phyloP scores from a whole-genome alignment of 805 yeast species.

The Candida koratica region DNA sequence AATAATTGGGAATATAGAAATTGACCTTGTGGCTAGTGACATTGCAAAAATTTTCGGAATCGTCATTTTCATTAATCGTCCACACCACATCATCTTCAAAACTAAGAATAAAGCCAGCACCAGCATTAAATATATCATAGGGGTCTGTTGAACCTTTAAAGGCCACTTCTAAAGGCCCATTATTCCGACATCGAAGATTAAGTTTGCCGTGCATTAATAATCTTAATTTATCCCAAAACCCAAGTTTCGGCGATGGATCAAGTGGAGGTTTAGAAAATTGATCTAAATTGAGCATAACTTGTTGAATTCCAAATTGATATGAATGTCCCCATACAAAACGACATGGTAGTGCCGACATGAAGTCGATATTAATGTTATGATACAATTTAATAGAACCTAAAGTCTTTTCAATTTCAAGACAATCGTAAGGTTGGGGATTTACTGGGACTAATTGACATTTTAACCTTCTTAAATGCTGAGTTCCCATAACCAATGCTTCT shows the following conservation, averaged over 20 bases:
- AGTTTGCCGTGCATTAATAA: constrained; percentile 71
- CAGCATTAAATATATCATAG: constrained; percentile 57
- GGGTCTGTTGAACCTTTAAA: constrained; percentile 80
- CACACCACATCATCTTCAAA: constrained; percentile 63
- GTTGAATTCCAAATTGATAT: constrained; percentile 79
- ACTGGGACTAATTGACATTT: constrained; percentile 30
- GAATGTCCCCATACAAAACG: constrained; percentile 82
- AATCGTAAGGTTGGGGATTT: constrained; percentile 33
- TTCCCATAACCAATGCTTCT: constrained; percentile 54
- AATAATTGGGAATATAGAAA: constrained; percentile 75
- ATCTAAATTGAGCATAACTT: constrained; percentile 71
- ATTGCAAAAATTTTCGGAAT: constrained; percentile 63
- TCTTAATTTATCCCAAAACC: constrained; percentile 90
- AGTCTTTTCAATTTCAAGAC: constrained; percentile 68
- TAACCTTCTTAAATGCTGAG: constrained; percentile 58
- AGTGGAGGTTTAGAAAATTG: constrained; percentile 85
- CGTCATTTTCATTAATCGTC: constrained; percentile 59
- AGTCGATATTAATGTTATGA: constrained; percentile 53
- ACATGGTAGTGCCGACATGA: constrained; percentile 55
- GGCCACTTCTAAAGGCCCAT: constrained; percentile 45
- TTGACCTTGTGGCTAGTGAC: constrained; percentile 59
- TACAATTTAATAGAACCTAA: constrained; percentile 70
- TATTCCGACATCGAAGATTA: constrained; percentile 28
- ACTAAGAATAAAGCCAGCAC: constrained; percentile 74
- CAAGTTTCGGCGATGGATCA: constrained; percentile 80